Base-by-base conservation (phyloP, 2,329 filamentous ascomycete genomes). In the Orbilia quercus region DNA sequence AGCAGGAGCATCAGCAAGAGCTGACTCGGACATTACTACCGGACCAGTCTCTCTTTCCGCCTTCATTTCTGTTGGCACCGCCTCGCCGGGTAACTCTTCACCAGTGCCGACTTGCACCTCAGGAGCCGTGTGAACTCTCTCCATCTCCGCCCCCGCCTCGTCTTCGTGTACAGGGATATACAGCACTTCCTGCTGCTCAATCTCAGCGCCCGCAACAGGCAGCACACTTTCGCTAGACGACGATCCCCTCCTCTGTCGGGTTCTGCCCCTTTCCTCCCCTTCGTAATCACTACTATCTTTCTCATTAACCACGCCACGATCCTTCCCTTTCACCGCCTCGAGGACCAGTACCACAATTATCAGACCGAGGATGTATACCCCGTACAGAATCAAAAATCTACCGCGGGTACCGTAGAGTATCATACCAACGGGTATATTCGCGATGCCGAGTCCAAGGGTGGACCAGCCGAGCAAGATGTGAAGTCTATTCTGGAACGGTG, bases 371-470 rank as follows among this genome's bases (percentile, higher is more conserved):
- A 63, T 34, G 58, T 71, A 71, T 16, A 64, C 51, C 3, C 57
- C 66, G 3, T 42, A 58, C 36, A 71, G 28, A 12, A 71, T 64
- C 34, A 71, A 25, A 22, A 63, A 55, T 16, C 58, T 16, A n/a
- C 50, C 50, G 11, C 50, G 58, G 14, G 66, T 71, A 16, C 66
- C 66, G 7, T 62, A 63, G 11, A 71, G 50, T 2, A 71, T 44
- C 66, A 71, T 71, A 23, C 66, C 66, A 7, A 71, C 50, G 9
- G 66, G 66, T 34, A 71, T 63, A 48, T 71, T 71, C 16, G 66
- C 58, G 34, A 71, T 40, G 6, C 66, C 66, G 16, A 71, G 66
- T 1, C 66, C 66, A n/a, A 71, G 18, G 5, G 58, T 51, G 3
- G 50, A 20, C 66, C 66, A 71, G 12, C 66, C 66, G 9, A 71